Base-by-base conservation (phyloP, 306 rosid species). In the Aeschynomene evenia region DNA sequence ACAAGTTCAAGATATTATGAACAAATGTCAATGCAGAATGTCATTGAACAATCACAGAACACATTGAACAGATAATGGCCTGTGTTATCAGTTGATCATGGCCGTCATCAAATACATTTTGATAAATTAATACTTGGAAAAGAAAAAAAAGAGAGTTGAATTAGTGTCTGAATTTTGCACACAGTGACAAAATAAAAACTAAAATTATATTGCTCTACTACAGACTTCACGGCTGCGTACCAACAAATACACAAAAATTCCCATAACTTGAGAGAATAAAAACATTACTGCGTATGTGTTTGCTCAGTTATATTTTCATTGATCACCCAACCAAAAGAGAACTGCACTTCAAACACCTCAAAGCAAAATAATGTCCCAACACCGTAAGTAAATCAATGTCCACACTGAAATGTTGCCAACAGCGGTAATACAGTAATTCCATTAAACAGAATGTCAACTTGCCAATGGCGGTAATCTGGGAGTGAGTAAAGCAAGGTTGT, bases 111-210 rank as follows among this genome's bases (percentile, higher is more conserved):
- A 46, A 29, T 24, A 52, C 4, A 24, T 37, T 20, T 54, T 45
- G 34, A 22, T 22, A 16, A 70, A 31, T 55, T 36, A 71, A 13
- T 26, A 39, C 58, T 33, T 12, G 12, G 7, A 40, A 24, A 33
- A 43, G 48, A 24, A 58, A 23, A 14, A 20, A 6, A 28, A 18
- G 39, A 9, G 14, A 23, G 23, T 72, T 50, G 7, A 29, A 72
- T 18, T 51, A 12, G 51, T 15, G 21, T n/a, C 52, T 33, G 33
- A 52, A n/a, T 52, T 63, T 51, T 7, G 4, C 62, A 59, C 12
- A 66, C 28, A 72, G 61, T 75, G 14, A 4, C 66, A 57, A 57
- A 71, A 70, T 43, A 15, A 54, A 43, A 78, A 31, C 31, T 14
- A 10, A 9, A 62, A 49, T 39, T 31, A 49, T 63, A 28, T 59